A percentile compares a stretch with the other conserved stretches of the same genome.
Conservation (phyloP, 148 eudicot genomes). For the Rhododendron simsii region DNA sequence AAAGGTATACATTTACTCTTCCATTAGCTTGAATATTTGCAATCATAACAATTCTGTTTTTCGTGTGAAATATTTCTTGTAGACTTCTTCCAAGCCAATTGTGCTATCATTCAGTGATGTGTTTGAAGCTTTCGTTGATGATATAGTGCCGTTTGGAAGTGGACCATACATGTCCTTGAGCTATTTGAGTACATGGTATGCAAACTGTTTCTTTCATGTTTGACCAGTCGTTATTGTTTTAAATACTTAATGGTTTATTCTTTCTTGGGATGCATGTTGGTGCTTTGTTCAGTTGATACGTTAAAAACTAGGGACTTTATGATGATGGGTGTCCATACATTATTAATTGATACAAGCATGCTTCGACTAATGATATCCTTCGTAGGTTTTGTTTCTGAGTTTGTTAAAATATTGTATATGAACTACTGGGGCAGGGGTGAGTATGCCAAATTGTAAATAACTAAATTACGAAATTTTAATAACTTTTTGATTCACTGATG, state of each 20-base stretch:
- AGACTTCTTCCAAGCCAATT: constrained; percentile 51
- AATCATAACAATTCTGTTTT: neutral
- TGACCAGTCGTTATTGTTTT: neutral
- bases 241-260: neutral
- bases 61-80: constrained; percentile 14
- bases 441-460: neutral
- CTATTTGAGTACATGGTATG: constrained; percentile 62
- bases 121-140: constrained; percentile 53
- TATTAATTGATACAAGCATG: neutral
- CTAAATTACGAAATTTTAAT: neutral
- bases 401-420: neutral
- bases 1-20: neutral
- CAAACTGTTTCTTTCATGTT: neutral
- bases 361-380: neutral
- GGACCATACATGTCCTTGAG: constrained; percentile 69
- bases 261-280: neutral
- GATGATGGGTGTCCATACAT: neutral
- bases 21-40: neutral
- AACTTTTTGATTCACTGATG: neutral
- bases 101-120: constrained; percentile 47
- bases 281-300: neutral
- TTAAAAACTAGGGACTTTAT: neutral
- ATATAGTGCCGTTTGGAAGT: constrained; percentile 62
- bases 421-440: neutral
- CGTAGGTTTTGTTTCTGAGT: neutral